Percentiles rank a stretch among this genome's conserved stretches.
Evolutionary conservation across 2,329 filamentous ascomycete genomes (phyloP).

Genomic region (Pseudogymnoascus sp.): DNA sequence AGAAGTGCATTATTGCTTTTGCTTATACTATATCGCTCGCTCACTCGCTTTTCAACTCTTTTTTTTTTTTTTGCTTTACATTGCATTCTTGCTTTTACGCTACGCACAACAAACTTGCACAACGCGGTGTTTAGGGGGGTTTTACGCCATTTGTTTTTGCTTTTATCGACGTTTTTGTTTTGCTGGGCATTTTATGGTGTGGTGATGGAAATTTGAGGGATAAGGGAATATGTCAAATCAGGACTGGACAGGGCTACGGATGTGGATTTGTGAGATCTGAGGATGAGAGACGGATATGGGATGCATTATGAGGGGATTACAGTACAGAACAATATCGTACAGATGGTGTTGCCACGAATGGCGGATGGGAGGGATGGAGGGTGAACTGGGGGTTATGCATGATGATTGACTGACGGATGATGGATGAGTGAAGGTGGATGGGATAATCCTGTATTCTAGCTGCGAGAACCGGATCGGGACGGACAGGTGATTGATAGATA

Average conservation of each 20-base stretch:
- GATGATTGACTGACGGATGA: neutral
- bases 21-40: neutral
- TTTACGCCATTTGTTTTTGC: too few species aligned
- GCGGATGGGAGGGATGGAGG: neutral
- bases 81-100: neutral
- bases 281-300: neutral
- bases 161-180: too few species aligned
- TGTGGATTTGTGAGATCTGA: too few species aligned
- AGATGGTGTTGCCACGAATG: neutral
- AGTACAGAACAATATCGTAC: neutral
- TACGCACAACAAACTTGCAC: neutral
- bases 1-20: too few species aligned
- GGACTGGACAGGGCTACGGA: neutral
- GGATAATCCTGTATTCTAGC: neutral
- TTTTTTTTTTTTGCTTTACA: neutral
- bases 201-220: neutral
- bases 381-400: neutral
- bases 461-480: neutral
- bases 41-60: neutral
- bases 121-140: neutral
- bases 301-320: neutral
- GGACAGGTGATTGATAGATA: neutral
- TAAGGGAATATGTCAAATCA: too few species aligned
- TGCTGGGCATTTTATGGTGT: neutral
- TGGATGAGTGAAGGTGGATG: neutral